phyloP scores from a whole-genome alignment of 306 rosid species.

The barrel medic (Medicago truncatula) region MtrunA17r5.0-ANR NC_053047.1:4009501-4010000 shows the following conservation, averaged over 20 bases:
- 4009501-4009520: constrained; percentile 89
- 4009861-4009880: too few relatives aligned
- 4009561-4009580: constrained; percentile 86
- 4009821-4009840: too few relatives aligned
- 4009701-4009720: too few relatives aligned
- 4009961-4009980: too few relatives aligned
- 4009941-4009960: too few relatives aligned
- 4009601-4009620: constrained; percentile 66
- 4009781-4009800: not conserved
- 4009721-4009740: not conserved
- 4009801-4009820: not conserved
- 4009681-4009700: not conserved
- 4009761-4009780: not conserved
- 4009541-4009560: constrained; percentile 86
- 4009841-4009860: too few relatives aligned
- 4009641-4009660: too few relatives aligned
- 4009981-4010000: too few relatives aligned
- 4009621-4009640: too few relatives aligned
- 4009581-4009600: constrained; percentile 99
- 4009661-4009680: not conserved
- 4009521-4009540: constrained; percentile 92
- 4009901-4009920: too few relatives aligned
- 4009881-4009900: too few relatives aligned
- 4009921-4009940: too few relatives aligned
- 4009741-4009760: not conserved